Evolutionary conservation across 2,329 filamentous ascomycete genomes (phyloP), one percentile per base, ranked within the genome.

Genomic region (Sporothrix brunneoviolacea): DNA sequence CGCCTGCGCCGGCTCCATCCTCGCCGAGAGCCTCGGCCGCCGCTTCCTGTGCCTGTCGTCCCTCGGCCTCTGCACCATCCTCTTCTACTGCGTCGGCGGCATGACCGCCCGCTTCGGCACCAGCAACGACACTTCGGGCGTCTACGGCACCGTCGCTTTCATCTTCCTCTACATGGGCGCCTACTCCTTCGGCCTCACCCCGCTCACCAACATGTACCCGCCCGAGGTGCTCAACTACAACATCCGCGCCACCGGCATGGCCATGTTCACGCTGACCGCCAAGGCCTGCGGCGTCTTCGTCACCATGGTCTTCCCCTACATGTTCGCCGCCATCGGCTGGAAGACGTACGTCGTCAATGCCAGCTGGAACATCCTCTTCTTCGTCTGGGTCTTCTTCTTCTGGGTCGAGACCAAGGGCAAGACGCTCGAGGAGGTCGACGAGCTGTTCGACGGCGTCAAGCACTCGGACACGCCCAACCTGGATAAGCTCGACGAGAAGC

Each of bases 101-200:
- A 71, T 79, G 63, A 75, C 73, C 8, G 65, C 74, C 13, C 70
- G 70, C 5, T 68, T 40, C 16, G 51, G 46, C 30, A 37, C 19
- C 8, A 42, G 37, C 35, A 32, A 2, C 8, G 35, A 44, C 49
- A 41, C 36, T 5, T 41, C 42, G 6, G 49, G 49, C 21, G 15
- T 51, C 37, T 51, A 51, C 19, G 49, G 41, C 27, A 51, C 49
- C 15, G 37, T 79, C n/a, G 74, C 72, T 21, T 72, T 78, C 58
- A 73, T 78, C 44, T 79, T 78, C 63, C 64, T 79, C 37, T 78
- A 77, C 52, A 72, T 72, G 1, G 71, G 73, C 52, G 67, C 75
- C 27, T 80, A 71, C 62, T 75, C 73, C 1, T 62, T 79, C 51
- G 71, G 69, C 19, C 74, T 71, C 66, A 73, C 72, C 18, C 70